Base-by-base conservation (phyloP, 768 basidiomycete species). In the Tricholoma bakamatsutake region DNA sequence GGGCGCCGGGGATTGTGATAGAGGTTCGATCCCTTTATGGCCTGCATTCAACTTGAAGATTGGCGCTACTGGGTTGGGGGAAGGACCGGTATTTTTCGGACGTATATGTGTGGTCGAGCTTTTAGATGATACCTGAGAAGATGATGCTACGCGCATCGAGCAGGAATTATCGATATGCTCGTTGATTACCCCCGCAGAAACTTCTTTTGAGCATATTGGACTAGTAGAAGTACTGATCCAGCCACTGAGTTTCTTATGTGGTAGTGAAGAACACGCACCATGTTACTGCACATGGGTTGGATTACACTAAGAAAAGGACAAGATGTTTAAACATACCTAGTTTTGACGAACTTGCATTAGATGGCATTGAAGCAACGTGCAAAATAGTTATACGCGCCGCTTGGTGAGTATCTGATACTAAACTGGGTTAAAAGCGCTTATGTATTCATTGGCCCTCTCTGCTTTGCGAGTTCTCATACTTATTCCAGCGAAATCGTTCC, bases 131-230 rank as follows among this genome's bases (percentile, higher is more conserved):
- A 30, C 21, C 56, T 59, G 55, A 18, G 60, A 50, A 6, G 64
- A 50, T 8, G 55, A 27, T 11, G 52, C 57, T 4, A 57, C 40
- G 54, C 62, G 56, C 42, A 68, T 58, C n/a, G 59, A 58, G 51
- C 82, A 82, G 40, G 66, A 66, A 37, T 69, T 75, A 60, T 84
- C 82, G 15, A 84, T 66, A 52, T 84, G 82, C 33, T 59, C 59
- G 63, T 84, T 83, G 55, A 84, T 83, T 54, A 64, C 56, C 42
- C 58, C 59, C 45, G 74, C 71, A 21, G 67, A 58, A 18, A 84
- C 79, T 11, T 66, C 57, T 46, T 65, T 67, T 5, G 71, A 73
- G 62, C 82, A 83, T 46, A 80, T 73, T 11, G 82, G 82, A 53
- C 82, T 83, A 2, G 43, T 24, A 2, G 21, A 24, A 18, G 21